Evolutionary conservation across 805 yeast genomes (phyloP).

Genomic region (Starmerella khaoyaiensis): DNA sequence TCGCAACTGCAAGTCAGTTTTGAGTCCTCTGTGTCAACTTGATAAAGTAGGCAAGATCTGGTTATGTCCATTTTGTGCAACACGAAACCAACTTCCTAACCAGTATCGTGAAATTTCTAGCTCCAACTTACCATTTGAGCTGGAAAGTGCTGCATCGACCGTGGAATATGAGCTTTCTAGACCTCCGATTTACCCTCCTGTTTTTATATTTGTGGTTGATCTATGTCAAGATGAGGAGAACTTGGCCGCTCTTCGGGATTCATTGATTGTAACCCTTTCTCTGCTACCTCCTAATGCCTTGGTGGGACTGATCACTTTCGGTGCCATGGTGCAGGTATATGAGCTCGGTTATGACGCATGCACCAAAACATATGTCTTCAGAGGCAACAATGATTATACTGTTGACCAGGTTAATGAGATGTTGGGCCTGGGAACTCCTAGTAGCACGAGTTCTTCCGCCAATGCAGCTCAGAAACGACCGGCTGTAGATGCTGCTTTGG

Average conservation of each 20-base stretch:
- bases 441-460: not conserved
- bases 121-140: slow-evolving; percentile 70
- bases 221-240: slow-evolving; percentile 83
- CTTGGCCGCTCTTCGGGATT: slow-evolving; percentile 67
- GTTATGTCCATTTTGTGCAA: slow-evolving; percentile 74
- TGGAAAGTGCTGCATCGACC: slow-evolving; percentile 54
- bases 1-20: slow-evolving; percentile 62
- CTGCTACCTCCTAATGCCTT: slow-evolving; percentile 81
- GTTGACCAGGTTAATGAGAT: slow-evolving; percentile 44
- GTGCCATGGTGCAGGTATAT: slow-evolving; percentile 82
- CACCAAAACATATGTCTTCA: slow-evolving; percentile 65
- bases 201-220: slow-evolving; percentile 75
- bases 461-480: slow-evolving; percentile 14
- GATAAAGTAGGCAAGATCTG: slow-evolving; percentile 66
- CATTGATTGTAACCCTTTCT: slow-evolving; percentile 59
- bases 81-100: slow-evolving; percentile 68
- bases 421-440: slow-evolving; percentile 34
- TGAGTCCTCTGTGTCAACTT: slow-evolving; percentile 77
- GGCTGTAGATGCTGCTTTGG: slow-evolving; percentile 32
- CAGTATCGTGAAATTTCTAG: slow-evolving; percentile 67
- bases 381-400: slow-evolving; percentile 76
- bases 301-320: slow-evolving; percentile 76
- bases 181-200: slow-evolving; percentile 74
- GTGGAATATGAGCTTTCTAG: slow-evolving; percentile 75
- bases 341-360: slow-evolving; percentile 60